These are phyloP conservation scores for Vaccinium corymbosum DNA, from an alignment of 148 eudicot species.

Conservation along the genomic window DNA sequence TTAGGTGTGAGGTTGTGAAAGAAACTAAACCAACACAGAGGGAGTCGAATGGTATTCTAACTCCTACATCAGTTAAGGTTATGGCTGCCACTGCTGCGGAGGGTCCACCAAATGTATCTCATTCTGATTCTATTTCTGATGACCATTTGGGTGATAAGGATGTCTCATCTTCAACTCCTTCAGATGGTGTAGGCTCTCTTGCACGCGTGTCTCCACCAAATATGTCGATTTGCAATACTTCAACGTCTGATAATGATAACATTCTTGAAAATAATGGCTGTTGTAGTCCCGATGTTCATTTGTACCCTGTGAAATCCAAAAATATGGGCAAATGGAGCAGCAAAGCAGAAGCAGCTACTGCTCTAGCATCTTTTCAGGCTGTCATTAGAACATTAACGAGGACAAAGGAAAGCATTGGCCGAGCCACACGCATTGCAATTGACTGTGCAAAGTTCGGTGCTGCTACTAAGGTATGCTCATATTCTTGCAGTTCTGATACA, in stretches of 20 bases:
- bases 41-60: slow-evolving; percentile 23
- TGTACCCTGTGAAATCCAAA: slow-evolving; percentile 36
- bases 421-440: slow-evolving; percentile 85
- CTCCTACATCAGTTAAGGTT: slow-evolving; percentile 27
- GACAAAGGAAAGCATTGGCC: slow-evolving; percentile 85
- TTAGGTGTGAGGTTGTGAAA: slow-evolving; percentile 39
- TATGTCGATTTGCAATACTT: slow-evolving; percentile 25
- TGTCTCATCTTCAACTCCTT: slow-evolving; percentile 36
- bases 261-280: slow-evolving; percentile 33
- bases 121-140: slow-evolving; percentile 39
- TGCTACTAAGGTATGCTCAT: slow-evolving; percentile 67
- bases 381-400: slow-evolving; percentile 67
- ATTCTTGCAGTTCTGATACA: neutral
- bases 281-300: slow-evolving; percentile 38
- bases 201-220: slow-evolving; percentile 35
- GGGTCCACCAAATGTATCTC: slow-evolving; percentile 27
- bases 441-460: slow-evolving; percentile 81
- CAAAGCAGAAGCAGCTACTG: slow-evolving; percentile 57
- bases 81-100: slow-evolving; percentile 16
- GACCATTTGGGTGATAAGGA: slow-evolving; percentile 37
- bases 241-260: slow-evolving; percentile 31
- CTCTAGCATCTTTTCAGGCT: slow-evolving; percentile 66
- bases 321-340: slow-evolving; percentile 42
- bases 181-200: slow-evolving; percentile 36
- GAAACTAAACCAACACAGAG: slow-evolving; percentile 27